Conservation (phyloP, 345 rosid genomes). For the Melastoma malabathricum region DNA sequence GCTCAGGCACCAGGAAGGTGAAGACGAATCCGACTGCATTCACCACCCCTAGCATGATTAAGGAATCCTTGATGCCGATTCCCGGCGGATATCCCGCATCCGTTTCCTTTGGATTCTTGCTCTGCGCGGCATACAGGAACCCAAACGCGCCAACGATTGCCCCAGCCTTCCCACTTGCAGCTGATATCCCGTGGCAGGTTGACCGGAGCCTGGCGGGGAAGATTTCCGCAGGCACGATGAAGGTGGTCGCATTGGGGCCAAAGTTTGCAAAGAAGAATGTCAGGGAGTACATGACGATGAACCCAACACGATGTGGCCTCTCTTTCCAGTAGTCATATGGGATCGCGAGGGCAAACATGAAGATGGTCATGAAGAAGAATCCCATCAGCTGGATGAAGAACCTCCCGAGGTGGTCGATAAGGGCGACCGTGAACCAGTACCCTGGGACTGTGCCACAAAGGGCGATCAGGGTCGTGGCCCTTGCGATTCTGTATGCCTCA, state of each 20-base stretch:
- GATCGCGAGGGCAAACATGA: conserved; percentile 13
- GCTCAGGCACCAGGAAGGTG: conserved; percentile 10
- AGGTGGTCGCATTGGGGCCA: conserved; percentile 10
- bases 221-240: conserved; percentile 10
- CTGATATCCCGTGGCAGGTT: conserved; percentile 7
- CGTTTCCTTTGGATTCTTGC: no score
- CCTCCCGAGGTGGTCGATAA: conserved; percentile 9
- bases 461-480: conserved; percentile 11
- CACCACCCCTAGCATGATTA: conserved; percentile 8
- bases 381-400: conserved; percentile 9
- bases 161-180: conserved; percentile 5
- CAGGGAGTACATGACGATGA: conserved; percentile 5
- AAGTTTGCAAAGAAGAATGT: conserved; percentile 10
- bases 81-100: not conserved
- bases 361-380: conserved; percentile 13
- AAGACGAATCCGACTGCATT: conserved; percentile 6
- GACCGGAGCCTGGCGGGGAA: conserved; percentile 11
- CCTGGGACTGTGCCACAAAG: conserved; percentile 15
- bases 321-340: conserved; percentile 9
- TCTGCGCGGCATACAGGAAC: conserved; percentile 4
- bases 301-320: not conserved
- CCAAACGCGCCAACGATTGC: conserved; percentile 10
- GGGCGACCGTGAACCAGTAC: conserved; percentile 11
- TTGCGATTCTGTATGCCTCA: conserved; percentile 8
- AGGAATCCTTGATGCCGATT: conserved; percentile 5